Evolutionary conservation across 2,329 filamentous ascomycete species (phyloP), one percentile per base, ranked within the genome.

Genomic region (Xylariales sp.): DNA sequence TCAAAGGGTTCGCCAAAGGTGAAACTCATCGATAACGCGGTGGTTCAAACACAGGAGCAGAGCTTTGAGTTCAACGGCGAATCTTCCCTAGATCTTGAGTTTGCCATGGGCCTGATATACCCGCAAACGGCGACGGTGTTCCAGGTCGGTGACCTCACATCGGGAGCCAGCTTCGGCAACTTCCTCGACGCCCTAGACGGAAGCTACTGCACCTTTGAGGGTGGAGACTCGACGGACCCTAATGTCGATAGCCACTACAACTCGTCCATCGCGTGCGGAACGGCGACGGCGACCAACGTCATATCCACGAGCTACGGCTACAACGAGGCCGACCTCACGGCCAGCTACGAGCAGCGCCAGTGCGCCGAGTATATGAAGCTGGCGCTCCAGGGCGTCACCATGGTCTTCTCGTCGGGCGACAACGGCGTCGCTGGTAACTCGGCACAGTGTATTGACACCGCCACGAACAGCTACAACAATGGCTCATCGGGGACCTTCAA

Each of bases 301-400:
- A 70, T 78, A 41, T 70, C 65, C 16, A 72, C 72, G 19, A 74
- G 69, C 10, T 79, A 79, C 52, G 66, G 62, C 11, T 69, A 70
- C 45, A 69, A 71, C 44, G 74, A 78, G 56, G 65, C 61, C 14
- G 66, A 69, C 38, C 56, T 74, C 7, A 65, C 67, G 2, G 58
- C 62, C 7, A 58, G 57, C 38, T 78, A 78, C 49, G 65, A 70
- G 43, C 47, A 61, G 33, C 61, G 74, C 4, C 74, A 78, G 54
- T 78, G 74, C 50, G 56, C 62, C 40, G 72, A 77, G 59, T 77
- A 72, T 53, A 67, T 76, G 66, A 78, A 78, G 59, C 65, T 78
- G 3, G 72, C 68, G 14, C 63, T 76, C 6, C 66, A 67, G 48
- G 73, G 72, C 15, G 62, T 74, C 10, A 67, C 67, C 2, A 56